A percentile compares a stretch with the other conserved stretches of the same genome.
These are phyloP conservation scores for Clarireedia hainanense DNA, from an alignment of 2,329 filamentous ascomycete species.

Conservation along the genomic window DNA sequence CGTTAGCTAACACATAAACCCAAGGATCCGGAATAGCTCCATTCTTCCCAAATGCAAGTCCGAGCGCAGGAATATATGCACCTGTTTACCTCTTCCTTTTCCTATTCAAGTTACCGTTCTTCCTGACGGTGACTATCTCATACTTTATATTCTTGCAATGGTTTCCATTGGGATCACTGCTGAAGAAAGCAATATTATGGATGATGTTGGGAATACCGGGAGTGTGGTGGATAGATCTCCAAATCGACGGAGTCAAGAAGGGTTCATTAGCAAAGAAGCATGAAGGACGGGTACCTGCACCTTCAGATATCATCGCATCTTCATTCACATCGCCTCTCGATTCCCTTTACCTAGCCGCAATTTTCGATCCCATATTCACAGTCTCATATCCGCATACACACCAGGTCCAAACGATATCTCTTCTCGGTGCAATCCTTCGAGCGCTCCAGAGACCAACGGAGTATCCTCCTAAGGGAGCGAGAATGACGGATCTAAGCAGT, in stretches of 20 bases:
- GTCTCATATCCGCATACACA: slow-evolving; percentile 69
- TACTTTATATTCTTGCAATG: slow-evolving; percentile 81
- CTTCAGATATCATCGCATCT: slow-evolving; percentile 75
- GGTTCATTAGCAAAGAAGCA: slow-evolving; percentile 75
- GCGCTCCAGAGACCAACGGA: slow-evolving; percentile 57
- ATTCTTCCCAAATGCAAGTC: slow-evolving; percentile 75
- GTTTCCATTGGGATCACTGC: slow-evolving; percentile 60
- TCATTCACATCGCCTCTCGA: slow-evolving; percentile 92
- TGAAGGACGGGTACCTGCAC: slow-evolving; percentile 64
- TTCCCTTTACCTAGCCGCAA: slow-evolving; percentile 84
- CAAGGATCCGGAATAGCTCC: slow-evolving; percentile 91
- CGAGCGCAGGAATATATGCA: slow-evolving; percentile 53
- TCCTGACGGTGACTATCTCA: slow-evolving; percentile 56
- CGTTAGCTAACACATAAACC: slow-evolving; percentile 19
- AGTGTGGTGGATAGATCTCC: slow-evolving; percentile 98
- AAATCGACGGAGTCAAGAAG: slow-evolving; percentile 92
- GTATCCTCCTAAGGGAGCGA: slow-evolving; percentile 37
- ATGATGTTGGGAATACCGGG: slow-evolving; percentile 79
- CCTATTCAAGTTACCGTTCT: slow-evolving; percentile 69
- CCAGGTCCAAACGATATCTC: slow-evolving; percentile 67
- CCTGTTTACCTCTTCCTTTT: slow-evolving; percentile 67
- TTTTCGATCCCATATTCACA: slow-evolving; percentile 95
- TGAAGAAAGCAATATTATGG: slow-evolving; percentile 84
- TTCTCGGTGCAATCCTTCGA: slow-evolving; percentile 65
- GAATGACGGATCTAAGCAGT: slow-evolving; percentile 52